These are phyloP conservation scores for Ophiocordyceps camponoti-rufipedis DNA, from an alignment of 2,329 filamentous ascomycete genomes.

Conservation along the genomic window DNA sequence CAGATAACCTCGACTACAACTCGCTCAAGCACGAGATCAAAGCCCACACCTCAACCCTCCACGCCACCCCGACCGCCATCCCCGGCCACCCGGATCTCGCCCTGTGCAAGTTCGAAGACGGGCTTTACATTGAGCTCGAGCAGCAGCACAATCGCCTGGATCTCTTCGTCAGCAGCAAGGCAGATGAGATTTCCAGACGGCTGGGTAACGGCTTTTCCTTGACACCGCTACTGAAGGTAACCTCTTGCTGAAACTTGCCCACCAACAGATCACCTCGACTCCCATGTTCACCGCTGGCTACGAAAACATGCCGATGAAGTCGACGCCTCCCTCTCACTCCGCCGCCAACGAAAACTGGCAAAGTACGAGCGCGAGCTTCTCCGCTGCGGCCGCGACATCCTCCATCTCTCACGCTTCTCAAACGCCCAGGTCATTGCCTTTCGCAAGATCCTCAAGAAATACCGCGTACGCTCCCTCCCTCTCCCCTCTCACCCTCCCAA, in stretches of 20 bases:
- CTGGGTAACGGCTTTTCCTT: no score
- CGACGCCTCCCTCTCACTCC: constrained; percentile 17
- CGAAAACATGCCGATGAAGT: constrained; percentile 20
- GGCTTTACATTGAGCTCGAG: constrained; percentile 53
- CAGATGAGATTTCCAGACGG: constrained; percentile 55
- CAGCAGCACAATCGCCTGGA: constrained; percentile 61
- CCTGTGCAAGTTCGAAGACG: constrained; percentile 47
- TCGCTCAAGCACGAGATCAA: constrained; percentile 76
- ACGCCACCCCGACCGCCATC: constrained; percentile 53
- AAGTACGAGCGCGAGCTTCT: constrained; percentile 34
- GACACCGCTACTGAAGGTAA: no score
- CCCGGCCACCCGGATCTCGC: constrained; percentile 47
- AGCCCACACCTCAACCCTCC: constrained; percentile 52
- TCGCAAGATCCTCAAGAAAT: constrained; percentile 72
- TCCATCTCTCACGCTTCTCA: constrained; percentile 52
- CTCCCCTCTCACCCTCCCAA: no score
- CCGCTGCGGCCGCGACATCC: constrained; percentile 52
- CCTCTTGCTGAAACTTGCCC: no score
- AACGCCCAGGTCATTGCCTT: constrained; percentile 60
- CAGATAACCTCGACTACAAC: constrained; percentile 81
- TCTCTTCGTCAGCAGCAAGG: constrained; percentile 64
- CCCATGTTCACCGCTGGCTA: constrained; percentile 27
- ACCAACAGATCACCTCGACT: constrained; percentile 33
- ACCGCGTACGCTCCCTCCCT: constrained; percentile 31
- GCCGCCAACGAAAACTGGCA: constrained; percentile 30